Percentiles rank a stretch among this genome's conserved stretches.
These are phyloP conservation scores for Metschnikowia lunata DNA, from an alignment of 805 yeast species.

Conservation along the genomic window DNA sequence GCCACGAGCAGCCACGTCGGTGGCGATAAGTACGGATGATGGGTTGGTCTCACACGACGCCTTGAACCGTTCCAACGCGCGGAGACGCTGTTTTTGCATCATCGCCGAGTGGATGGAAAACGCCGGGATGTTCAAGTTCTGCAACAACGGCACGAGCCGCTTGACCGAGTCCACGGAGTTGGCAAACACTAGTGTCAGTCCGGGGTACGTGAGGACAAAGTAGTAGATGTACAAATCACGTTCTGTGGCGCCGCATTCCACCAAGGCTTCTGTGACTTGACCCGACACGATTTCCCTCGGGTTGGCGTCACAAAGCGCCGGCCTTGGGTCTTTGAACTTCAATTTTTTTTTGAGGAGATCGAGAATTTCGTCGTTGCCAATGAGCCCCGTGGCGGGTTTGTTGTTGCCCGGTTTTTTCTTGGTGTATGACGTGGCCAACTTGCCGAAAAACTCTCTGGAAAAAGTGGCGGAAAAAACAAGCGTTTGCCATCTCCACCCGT, in stretches of 20 bases:
- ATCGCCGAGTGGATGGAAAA: conserved; percentile 88
- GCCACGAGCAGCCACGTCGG: conserved; percentile 98
- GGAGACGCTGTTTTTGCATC: conserved; percentile 89
- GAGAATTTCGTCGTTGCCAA: conserved; percentile 57
- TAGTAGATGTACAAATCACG: conserved; percentile 89
- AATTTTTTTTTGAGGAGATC: conserved; percentile 64
- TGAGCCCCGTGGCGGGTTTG: conserved; percentile 22
- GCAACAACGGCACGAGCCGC: conserved; percentile 72
- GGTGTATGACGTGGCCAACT: conserved; percentile 43
- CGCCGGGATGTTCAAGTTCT: conserved; percentile 60
- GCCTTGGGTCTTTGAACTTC: conserved; percentile 62
- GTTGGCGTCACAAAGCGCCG: conserved; percentile 75
- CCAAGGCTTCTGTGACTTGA: conserved; percentile 74
- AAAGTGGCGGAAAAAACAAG: conserved; percentile 95
- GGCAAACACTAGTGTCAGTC: conserved; percentile 85
- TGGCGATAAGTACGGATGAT: conserved; percentile 74
- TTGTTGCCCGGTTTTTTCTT: conserved; percentile 8
- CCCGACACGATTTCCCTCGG: conserved; percentile 78
- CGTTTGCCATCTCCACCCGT: conserved; percentile 65
- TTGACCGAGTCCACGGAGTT: conserved; percentile 95
- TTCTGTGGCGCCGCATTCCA: conserved; percentile 87
- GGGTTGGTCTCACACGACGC: conserved; percentile 44
- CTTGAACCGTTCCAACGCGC: conserved; percentile 78
- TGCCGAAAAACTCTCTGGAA: conserved; percentile 73
- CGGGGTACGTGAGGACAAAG: conserved; percentile 80